Base-by-base conservation (phyloP, 768 basidiomycete genomes). In the Amanita pallidorosea region DNA sequence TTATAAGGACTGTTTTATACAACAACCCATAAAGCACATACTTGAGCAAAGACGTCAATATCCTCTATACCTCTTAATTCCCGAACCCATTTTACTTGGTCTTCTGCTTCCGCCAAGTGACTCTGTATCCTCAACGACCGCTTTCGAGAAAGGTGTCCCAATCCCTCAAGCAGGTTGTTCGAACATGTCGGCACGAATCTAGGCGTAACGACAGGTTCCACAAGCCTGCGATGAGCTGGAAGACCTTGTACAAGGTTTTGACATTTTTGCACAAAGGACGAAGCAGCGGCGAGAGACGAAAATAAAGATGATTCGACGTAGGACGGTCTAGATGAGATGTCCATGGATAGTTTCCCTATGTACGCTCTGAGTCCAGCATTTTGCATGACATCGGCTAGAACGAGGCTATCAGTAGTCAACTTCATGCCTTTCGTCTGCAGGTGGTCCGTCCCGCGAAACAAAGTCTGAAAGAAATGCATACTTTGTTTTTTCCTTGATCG, bases 291-390 rank as follows among this genome's bases (percentile, higher is more conserved):
- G 18, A 81, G 69, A 5, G 88, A 72, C 20, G 64, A 65, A 5
- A 67, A 55, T 2, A 74, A 58, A 1, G 83, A 79, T 0, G 71
- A 52, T 60, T 93, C 91, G 41, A 76, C 69, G 63, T 94, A 94
- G 0, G 83, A 75, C 0, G 80, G 74, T 1, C 81, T 73, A 5
- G 80, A 77, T 5, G 83, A 87, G 22, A 78, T 80, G 62, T 92
- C 89, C 91, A 93, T 93, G 0, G 88, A 89, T 9, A 95, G 69
- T 61, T 94, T 95, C 15, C 91, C 92, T n/a, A 95, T 74, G 55
- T 86, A 88, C 0, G 81, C 88, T 29, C 92, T 72, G 15, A 94
- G 56, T 4, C 92, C 89, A 17, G 76, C 76, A 0, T 64, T 58
- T 54, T 82, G 82, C 79, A 94, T 88, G 11, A 70, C 73, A 33